phyloP scores from a whole-genome alignment of 345 rosid species.

The Gynandropsis gynandra region DNA sequence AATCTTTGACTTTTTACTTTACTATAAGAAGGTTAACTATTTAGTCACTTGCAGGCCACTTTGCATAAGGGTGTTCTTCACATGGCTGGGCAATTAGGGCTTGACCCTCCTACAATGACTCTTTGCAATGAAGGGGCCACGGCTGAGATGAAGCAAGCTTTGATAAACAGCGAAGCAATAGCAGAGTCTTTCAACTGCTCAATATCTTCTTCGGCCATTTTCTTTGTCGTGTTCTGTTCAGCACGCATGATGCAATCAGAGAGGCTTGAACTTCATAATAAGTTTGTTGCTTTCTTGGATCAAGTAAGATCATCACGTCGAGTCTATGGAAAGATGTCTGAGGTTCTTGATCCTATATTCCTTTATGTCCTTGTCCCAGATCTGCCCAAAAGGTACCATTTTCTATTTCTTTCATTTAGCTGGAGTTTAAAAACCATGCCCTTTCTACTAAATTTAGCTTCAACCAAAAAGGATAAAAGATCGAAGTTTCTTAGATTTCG shows the following conservation, averaged over 20 bases:
- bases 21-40: too few relatives aligned
- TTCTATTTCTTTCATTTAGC: not conserved
- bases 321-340: conserved; percentile 18
- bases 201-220: conserved; percentile 55
- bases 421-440: too few relatives aligned
- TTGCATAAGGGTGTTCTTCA: conserved; percentile 70
- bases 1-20: too few relatives aligned
- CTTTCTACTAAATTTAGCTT: too few relatives aligned
- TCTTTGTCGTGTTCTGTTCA: conserved; percentile 70
- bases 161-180: conserved; percentile 85
- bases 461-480: too few relatives aligned
- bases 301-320: conserved; percentile 35
- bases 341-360: conserved; percentile 48
- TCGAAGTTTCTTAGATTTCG: too few relatives aligned
- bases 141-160: conserved; percentile 74
- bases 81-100: conserved; percentile 98
- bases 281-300: conserved; percentile 42
- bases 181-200: conserved; percentile 71
- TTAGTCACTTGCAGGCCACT: conserved; percentile 53
- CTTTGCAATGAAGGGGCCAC: conserved; percentile 50
- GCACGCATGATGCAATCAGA: conserved; percentile 41
- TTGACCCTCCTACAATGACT: conserved; percentile 83
- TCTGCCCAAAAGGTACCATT: conserved; percentile 75
- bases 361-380: conserved; percentile 73
- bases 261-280: conserved; percentile 52